Evolutionary conservation across 768 basidiomycete genomes (phyloP).

Genomic region (Suillus decipiens): DNA sequence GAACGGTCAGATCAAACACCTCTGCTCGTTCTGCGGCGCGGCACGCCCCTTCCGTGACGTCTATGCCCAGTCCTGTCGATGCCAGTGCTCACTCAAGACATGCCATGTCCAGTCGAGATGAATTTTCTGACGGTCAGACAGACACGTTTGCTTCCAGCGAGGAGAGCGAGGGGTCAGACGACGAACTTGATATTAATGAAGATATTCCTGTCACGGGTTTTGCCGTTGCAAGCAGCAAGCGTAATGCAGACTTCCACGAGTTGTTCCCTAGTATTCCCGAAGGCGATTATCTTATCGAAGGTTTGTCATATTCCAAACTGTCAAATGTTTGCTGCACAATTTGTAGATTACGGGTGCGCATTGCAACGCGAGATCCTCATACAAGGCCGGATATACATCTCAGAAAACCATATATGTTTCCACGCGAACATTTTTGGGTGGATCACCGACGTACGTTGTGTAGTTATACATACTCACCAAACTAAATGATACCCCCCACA

Average conservation of each 20-base stretch:
- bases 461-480: not conserved
- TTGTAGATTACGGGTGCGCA: conserved; percentile 93
- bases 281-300: conserved; percentile 97
- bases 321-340: not conserved
- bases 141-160: conserved; percentile 28
- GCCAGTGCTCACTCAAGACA: conserved; percentile 19
- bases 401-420: conserved; percentile 99
- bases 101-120: conserved; percentile 22
- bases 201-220: conserved; percentile 95
- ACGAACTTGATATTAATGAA: conserved; percentile 36
- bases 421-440: conserved; percentile 99
- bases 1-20: conserved; percentile 13
- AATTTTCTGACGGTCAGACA: conserved; percentile 30
- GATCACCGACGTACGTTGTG: conserved; percentile 85
- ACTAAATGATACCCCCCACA: conserved; percentile 32
- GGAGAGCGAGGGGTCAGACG: conserved; percentile 34
- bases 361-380: conserved; percentile 95
- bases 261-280: conserved; percentile 87
- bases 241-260: conserved; percentile 96
- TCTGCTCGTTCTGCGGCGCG: conserved; percentile 8
- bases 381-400: conserved; percentile 94
- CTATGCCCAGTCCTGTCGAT: conserved; percentile 16
- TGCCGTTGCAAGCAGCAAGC: conserved; percentile 92
- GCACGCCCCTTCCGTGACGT: conserved; percentile 12
- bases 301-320: conserved; percentile 37